Base-by-base conservation (phyloP, 2,329 filamentous ascomycete genomes). In the Fonsecaea pedrosoi region DNA sequence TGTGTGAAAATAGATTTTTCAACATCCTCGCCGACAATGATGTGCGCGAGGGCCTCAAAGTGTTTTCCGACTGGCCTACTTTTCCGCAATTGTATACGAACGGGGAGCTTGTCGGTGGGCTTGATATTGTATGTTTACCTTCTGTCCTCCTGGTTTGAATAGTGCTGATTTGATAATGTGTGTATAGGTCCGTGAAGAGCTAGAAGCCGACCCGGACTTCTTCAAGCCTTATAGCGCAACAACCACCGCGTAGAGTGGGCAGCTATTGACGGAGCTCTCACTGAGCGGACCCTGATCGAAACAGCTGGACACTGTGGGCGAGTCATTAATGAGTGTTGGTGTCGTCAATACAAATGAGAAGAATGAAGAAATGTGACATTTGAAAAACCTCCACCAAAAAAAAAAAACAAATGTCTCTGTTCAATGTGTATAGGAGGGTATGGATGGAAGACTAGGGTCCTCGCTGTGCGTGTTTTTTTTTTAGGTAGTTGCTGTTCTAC, bases 1-100 rank as follows among this genome's bases (percentile, higher is more conserved):
- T 12, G 18, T 40, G 42, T 53, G 35, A 38, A 38, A 21, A 32
- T 30, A 69, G 95, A 21, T 99, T 99, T 84, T 99, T 99, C 84
- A 98, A 99, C 78, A 99, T 99, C 71, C 81, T 99, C 74, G 95
- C 95, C 70, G 95, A 99, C 77, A 94, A 99, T 75, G 94, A 98
- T 79, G 95, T 99, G 56, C 87, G 95, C 68, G 94, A 98, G 81
- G 95, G 95, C 0, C 82, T 99, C 75, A 99, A 99, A 85, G 92
- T 95, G 81, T 98, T 89, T 78, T 93, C 93, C n/a, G 95, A 98
- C 69, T 99, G 95, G 95, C 95, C 95, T 9, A 99, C 95, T 0
- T 99, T 92, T 80, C 95, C 95, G 21, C 95, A 99, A 80, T 82
- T 99, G 69, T 99, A 94, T 89, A 88, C 96, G 12, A 87, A 90